Conservation (phyloP, 2,329 filamentous ascomycete species). For the Cladophialophora yegresii region DNA sequence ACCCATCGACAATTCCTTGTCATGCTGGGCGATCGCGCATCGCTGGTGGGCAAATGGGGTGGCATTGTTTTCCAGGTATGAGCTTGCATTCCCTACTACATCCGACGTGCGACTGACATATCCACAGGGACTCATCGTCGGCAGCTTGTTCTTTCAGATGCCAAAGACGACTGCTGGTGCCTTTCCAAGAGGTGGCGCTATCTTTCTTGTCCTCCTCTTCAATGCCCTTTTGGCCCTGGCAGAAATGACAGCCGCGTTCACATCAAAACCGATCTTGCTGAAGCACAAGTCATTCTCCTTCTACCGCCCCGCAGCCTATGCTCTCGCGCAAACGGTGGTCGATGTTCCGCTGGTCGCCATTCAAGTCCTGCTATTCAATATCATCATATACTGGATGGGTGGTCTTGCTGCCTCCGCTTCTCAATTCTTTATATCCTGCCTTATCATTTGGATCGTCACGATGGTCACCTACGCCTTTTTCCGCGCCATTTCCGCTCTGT, state of each 20-base stretch:
- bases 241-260: constrained; percentile 63
- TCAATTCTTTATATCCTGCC: constrained; percentile 63
- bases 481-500: constrained; percentile 53
- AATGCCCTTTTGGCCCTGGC: constrained; percentile 63
- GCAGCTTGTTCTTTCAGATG: constrained; percentile 57
- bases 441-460: constrained; percentile 58
- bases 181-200: constrained; percentile 61
- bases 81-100: not conserved
- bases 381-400: constrained; percentile 65
- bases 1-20: constrained; percentile 59
- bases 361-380: constrained; percentile 60
- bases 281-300: constrained; percentile 73
- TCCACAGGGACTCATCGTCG: constrained; percentile 47
- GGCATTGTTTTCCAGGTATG: constrained; percentile 46
- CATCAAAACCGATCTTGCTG: constrained; percentile 64
- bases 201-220: constrained; percentile 65
- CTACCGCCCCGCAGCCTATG: constrained; percentile 64
- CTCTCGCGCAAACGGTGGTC: constrained; percentile 59
- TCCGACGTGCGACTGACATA: not conserved
- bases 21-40: constrained; percentile 57
- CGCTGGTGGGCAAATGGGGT: constrained; percentile 55
- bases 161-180: constrained; percentile 56
- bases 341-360: constrained; percentile 61
- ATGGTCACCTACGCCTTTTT: constrained; percentile 60
- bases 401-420: constrained; percentile 57